phyloP scores from a whole-genome alignment of 208 protist genomes.

The Tetramitus jugosus region DNA sequence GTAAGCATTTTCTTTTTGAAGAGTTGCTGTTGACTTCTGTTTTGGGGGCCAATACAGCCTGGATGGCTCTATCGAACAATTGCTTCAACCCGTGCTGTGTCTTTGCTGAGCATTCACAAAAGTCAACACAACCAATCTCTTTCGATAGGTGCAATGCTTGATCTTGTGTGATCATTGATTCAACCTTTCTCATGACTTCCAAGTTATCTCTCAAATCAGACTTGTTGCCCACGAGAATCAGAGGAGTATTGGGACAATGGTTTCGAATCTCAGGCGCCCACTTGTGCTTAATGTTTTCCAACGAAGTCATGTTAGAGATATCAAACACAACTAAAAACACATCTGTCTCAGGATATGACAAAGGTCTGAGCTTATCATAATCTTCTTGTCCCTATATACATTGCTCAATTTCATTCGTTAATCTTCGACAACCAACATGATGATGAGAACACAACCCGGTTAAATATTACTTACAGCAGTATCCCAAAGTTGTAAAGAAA shows the following conservation, averaged over 20 bases:
- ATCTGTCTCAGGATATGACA: no score
- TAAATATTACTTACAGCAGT: no score
- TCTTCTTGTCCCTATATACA: no score
- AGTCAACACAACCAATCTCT: conserved; percentile 62
- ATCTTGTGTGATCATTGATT: conserved; percentile 37
- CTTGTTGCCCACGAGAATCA: conserved; percentile 79
- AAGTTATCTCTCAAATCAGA: conserved; percentile 61
- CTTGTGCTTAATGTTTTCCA: conserved; percentile 52
- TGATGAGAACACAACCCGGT: no score
- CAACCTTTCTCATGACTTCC: conserved; percentile 31
- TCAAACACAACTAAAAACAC: no score
- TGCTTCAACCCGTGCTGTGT: conserved; percentile 32
- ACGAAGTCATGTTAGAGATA: conserved; percentile 49
- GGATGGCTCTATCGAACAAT: conserved; percentile 6
- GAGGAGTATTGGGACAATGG: conserved; percentile 53
- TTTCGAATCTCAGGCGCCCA: conserved; percentile 60
- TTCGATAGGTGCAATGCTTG: conserved; percentile 50
- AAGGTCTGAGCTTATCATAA: no score
- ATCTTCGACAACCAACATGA: no score
- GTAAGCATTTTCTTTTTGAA: no score
- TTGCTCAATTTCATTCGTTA: no score
- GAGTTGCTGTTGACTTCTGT: background rate
- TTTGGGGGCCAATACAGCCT: background rate
- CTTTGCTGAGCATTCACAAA: conserved; percentile 76
- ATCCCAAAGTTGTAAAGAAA: no score